Evolutionary conservation across 2,329 filamentous ascomycete genomes (phyloP), one percentile per base, ranked within the genome.

Genomic region (Talaromyces funiculosus): DNA sequence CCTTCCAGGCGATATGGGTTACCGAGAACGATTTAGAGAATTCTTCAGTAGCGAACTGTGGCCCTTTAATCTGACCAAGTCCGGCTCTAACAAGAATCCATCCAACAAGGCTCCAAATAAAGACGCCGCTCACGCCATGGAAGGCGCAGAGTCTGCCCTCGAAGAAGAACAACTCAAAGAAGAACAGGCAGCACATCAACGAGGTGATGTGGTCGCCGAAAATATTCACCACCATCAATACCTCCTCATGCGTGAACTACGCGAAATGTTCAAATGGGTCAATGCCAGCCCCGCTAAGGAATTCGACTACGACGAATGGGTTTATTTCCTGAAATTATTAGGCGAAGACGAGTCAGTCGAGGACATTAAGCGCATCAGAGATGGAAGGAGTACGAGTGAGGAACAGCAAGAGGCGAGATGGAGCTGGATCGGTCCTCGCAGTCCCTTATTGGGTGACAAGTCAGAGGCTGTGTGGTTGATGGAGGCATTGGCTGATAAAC

Each of bases 191-290:
- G 78, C 78, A 4, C 73, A 68, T 0, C 67, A 75, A 24, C 69
- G 73, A 3, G 79, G 77, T 3, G 77, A 83, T 53, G 60, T 73
- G 1, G 62, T 77, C 0, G 74, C 78, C 35, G 71, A 78, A 31
- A 81, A 82, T 61, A 57, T 78, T 4, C 79, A 80, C 60, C 83
- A 83, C 65, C 83, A 75, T 59, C 75, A 75, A 40, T 75, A 72
- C 59, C 62, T 73, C 6, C 67, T 79, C 3, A 69, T 77, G 53
- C 68, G 69, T 7, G 73, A 78, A 54, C 66, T 78, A 22, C 70
- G 73, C 14, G 75, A 72, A 54, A 69, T 79, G 58, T 72, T 77
- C 57, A 62, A 69, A 7, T 72, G 77, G 51, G 60, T 75, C 6
- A 67, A 69, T 14, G 67, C 66, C 8, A 65, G 67, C 33, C 67